These are phyloP conservation scores for Podospora comata DNA, from an alignment of 495 filamentous ascomycete genomes.

Conservation along the genomic window DNA sequence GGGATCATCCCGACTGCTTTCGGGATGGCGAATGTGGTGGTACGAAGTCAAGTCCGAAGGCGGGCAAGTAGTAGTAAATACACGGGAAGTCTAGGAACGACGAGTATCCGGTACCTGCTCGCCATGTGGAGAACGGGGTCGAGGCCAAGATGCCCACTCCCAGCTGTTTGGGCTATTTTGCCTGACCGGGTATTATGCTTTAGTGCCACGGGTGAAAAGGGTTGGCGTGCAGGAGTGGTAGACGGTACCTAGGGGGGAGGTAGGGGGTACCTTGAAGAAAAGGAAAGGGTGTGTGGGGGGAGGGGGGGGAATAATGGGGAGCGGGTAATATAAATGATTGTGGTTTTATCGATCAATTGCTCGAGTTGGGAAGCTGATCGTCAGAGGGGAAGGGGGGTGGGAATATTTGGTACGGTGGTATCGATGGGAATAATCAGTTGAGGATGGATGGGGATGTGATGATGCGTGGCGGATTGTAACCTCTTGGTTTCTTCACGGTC, in stretches of 20 bases:
- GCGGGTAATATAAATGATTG: not conserved
- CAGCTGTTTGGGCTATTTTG: not conserved
- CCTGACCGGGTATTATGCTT: not conserved
- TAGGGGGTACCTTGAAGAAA: not conserved
- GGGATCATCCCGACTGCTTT: not conserved
- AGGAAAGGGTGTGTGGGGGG: not conserved
- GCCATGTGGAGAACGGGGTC: not conserved
- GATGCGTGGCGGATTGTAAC: conserved; percentile 4
- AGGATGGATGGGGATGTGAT: not conserved
- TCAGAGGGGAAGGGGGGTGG: not conserved
- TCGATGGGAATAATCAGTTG: not conserved
- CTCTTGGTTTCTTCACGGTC: not conserved
- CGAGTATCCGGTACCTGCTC: not conserved
- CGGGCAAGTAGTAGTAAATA: not conserved
- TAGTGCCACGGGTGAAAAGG: not conserved
- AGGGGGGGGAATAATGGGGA: not conserved
- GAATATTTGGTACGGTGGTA: not conserved
- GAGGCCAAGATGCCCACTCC: not conserved
- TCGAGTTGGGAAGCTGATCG: conserved; percentile 3
- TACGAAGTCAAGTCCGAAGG: not conserved
- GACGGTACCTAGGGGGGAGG: not conserved
- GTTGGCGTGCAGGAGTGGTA: not conserved
- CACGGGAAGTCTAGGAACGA: not conserved
- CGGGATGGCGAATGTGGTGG: not conserved
- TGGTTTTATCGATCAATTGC: not conserved